Evolutionary conservation across 768 basidiomycete species (phyloP), one percentile per base, ranked within the genome.

Genomic region (Dioszegia aurantiaca): DNA sequence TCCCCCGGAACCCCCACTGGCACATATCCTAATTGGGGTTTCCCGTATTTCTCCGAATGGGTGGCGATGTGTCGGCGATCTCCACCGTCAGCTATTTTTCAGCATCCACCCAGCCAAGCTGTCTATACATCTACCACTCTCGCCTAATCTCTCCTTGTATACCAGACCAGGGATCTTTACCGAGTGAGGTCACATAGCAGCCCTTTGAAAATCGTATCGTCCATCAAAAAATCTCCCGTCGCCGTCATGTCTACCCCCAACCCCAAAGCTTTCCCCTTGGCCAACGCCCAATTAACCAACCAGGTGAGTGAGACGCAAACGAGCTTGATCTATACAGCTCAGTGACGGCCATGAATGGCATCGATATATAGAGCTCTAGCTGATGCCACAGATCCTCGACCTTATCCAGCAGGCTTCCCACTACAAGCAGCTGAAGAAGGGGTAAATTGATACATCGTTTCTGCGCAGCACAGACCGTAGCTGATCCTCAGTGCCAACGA

Each of bases 351-450:
- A n/a, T n/a, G n/a, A n/a, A n/a, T n/a, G n/a, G n/a, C n/a, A n/a
- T n/a, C n/a, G 46, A 37, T 9, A 9, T 9, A 37, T 10, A 16
- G 16, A 17, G 27, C 28, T 44, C 12, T 49, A 31, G 21, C 28
- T 58, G 33, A 24, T 37, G 24, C 16, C 64, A 14, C 55, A 94
- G 91, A 95, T 98, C 72, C 83, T 99, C 55, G 94, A 98, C 73
- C 82, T 98, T 57, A 88, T 95, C 30, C 90, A 95, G 70, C 89
- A 94, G 79, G 93, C 94, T 40, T 81, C 84, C n/a, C 87, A 92
- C 78, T 95, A 94, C 82, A 97, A 97, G 80, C 93, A 97, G 78
- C 80, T 97, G 46, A 98, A 97, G 81, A 97, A 97, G 81, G 94
- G 70, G 68, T 71, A 43, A 66, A 67, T 61, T 19, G 27, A 19